Evolutionary conservation across 371 early-diverging fungal species (phyloP).

Genomic region (Haplosporangium sp.): DNA sequence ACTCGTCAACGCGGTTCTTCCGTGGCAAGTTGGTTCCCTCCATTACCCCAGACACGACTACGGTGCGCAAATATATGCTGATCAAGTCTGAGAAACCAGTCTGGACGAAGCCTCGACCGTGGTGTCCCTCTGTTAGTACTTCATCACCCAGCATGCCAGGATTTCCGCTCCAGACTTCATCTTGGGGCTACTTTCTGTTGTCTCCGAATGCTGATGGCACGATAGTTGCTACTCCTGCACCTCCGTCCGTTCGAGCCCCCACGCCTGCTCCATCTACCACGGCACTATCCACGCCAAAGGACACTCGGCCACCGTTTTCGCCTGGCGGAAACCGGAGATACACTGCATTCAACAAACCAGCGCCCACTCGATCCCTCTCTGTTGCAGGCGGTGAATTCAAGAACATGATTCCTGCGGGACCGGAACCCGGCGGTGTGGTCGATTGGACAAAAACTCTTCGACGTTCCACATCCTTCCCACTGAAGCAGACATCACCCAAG

Average conservation of each 20-base stretch:
- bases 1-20: constrained; percentile 29
- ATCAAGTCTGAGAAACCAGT: constrained; percentile 37
- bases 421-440: constrained; percentile 8
- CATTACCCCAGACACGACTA: constrained; percentile 29
- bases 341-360: constrained; percentile 26
- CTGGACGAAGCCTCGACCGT: constrained; percentile 35
- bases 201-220: constrained; percentile 24
- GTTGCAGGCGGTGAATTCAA: constrained; percentile 27
- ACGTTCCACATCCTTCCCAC: constrained; percentile 23
- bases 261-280: constrained; percentile 20
- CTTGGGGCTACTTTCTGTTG: constrained; percentile 48
- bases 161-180: constrained; percentile 37
- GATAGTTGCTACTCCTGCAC: constrained; percentile 41
- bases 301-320: constrained; percentile 47
- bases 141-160: constrained; percentile 53
- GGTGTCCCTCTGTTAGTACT: constrained; percentile 42
- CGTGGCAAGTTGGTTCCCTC: constrained; percentile 33
- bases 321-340: constrained; percentile 45
- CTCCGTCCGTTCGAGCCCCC: constrained; percentile 6
- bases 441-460: constrained; percentile 36
- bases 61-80: constrained; percentile 39
- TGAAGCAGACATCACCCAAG: constrained; percentile 9
- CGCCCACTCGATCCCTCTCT: constrained; percentile 25
- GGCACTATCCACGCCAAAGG: constrained; percentile 16
- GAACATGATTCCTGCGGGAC: constrained; percentile 5